These are phyloP conservation scores for Rhododendron ferrugineum DNA, from an alignment of 148 eudicot species.

Conservation along the genomic window DNA sequence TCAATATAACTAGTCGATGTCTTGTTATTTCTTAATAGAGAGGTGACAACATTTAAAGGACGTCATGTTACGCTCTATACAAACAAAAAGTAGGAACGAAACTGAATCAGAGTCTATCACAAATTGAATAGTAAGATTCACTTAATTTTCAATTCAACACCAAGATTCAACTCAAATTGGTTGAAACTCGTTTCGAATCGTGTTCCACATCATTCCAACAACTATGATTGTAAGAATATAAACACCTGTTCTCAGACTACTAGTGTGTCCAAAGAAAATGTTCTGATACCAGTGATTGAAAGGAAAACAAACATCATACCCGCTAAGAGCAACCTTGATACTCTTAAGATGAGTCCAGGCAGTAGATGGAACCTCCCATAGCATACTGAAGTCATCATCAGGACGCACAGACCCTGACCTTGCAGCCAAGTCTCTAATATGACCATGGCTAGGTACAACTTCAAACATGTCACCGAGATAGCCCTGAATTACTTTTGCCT, in stretches of 20 bases:
- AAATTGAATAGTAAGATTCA: neutral
- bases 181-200: neutral
- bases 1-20: neutral
- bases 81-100: neutral
- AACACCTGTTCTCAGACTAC: neutral
- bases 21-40: neutral
- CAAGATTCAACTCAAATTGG: neutral
- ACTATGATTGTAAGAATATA: neutral
- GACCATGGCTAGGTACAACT: constrained; percentile 95
- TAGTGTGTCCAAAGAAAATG: neutral
- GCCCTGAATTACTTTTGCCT: constrained; percentile 96
- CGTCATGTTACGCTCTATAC: neutral
- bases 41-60: neutral
- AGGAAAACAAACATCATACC: constrained; percentile 42
- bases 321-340: constrained; percentile 80
- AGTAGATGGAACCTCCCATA: constrained; percentile 97
- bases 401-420: constrained; percentile 96
- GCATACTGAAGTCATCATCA: constrained; percentile 91
- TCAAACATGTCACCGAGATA: constrained; percentile 96
- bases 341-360: constrained; percentile 98
- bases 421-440: constrained; percentile 96
- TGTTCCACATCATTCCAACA: neutral
- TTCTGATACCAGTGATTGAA: neutral
- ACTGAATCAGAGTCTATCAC: neutral
- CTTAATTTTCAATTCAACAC: neutral